phyloP scores from a whole-genome alignment of 78 protist genomes.

The Dictyostelium citrinum region DNA sequence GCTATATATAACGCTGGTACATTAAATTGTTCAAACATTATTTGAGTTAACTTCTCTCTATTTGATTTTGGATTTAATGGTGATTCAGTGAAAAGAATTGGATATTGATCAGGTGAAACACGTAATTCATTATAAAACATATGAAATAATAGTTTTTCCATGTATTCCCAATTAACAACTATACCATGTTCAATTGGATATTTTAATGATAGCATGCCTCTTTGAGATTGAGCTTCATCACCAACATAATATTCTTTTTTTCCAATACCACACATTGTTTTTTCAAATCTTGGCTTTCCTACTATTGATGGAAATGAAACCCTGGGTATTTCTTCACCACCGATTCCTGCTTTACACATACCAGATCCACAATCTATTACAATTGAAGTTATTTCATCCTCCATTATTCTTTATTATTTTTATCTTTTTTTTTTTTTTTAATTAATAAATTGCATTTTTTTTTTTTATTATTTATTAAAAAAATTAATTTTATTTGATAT shows the following conservation, averaged over 20 bases:
- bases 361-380: constrained; percentile 93
- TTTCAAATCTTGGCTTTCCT: constrained; percentile 88
- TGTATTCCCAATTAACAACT: background rate
- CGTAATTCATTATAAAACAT: background rate
- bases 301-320: constrained; percentile 59
- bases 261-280: constrained; percentile 87
- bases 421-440: background rate
- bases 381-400: constrained; percentile 30
- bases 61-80: constrained; percentile 57
- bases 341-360: constrained; percentile 82
- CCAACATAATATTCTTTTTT: constrained; percentile 72
- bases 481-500: too few species aligned
- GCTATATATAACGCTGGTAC: constrained; percentile 92
- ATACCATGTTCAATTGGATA: background rate
- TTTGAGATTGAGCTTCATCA: constrained; percentile 72
- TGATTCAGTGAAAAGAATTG: background rate
- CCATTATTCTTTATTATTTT: background rate
- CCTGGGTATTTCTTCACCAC: constrained; percentile 89
- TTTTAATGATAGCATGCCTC: background rate
- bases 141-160: background rate
- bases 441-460: background rate
- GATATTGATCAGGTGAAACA: background rate
- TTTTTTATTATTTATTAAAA: too few species aligned
- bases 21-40: constrained; percentile 94
- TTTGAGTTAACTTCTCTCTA: constrained; percentile 87